Evolutionary conservation across 371 early-diverging fungal species (phyloP).

Genomic region (Saksenaea oblongispora): DNA sequence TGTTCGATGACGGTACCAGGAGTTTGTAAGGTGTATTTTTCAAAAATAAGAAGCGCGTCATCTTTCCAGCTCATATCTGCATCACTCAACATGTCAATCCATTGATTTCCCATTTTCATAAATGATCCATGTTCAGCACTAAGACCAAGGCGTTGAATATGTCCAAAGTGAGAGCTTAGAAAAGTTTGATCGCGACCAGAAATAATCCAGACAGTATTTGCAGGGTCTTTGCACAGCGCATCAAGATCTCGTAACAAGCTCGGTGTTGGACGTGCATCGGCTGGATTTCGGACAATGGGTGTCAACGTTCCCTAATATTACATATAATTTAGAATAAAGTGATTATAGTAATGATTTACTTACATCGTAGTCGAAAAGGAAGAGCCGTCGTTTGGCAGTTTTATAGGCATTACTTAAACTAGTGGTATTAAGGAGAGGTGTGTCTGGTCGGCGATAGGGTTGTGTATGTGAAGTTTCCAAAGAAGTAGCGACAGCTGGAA

Average conservation of each 20-base stretch:
- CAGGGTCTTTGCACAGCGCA: constrained; percentile 68
- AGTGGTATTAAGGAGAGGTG: constrained; percentile 59
- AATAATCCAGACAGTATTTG: constrained; percentile 88
- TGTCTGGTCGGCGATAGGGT: constrained; percentile 82
- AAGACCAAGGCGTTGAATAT: constrained; percentile 76
- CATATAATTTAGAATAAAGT: neutral
- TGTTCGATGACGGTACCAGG: constrained; percentile 92
- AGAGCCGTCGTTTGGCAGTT: constrained; percentile 56
- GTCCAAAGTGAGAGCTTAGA: constrained; percentile 72
- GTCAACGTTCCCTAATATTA: constrained; percentile 80
- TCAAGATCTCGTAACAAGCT: constrained; percentile 66
- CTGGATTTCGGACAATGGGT: constrained; percentile 74
- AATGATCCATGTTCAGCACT: constrained; percentile 69
- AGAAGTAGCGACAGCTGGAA: neutral
- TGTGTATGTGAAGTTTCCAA: neutral
- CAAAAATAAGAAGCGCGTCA: constrained; percentile 85
- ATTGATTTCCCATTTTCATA: constrained; percentile 77
- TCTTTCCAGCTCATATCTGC: constrained; percentile 88
- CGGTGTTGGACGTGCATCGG: constrained; percentile 69
- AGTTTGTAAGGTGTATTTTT: constrained; percentile 85
- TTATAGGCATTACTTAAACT: constrained; percentile 40
- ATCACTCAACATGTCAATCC: constrained; percentile 84
- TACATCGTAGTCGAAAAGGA: constrained; percentile 86
- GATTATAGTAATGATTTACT: constrained; percentile 7
- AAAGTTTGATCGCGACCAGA: constrained; percentile 77